Percentiles rank a stretch among this genome's conserved stretches.
phyloP scores from a whole-genome alignment of 23 red algal genomes.

The Rhodosorus marinus region DNA sequence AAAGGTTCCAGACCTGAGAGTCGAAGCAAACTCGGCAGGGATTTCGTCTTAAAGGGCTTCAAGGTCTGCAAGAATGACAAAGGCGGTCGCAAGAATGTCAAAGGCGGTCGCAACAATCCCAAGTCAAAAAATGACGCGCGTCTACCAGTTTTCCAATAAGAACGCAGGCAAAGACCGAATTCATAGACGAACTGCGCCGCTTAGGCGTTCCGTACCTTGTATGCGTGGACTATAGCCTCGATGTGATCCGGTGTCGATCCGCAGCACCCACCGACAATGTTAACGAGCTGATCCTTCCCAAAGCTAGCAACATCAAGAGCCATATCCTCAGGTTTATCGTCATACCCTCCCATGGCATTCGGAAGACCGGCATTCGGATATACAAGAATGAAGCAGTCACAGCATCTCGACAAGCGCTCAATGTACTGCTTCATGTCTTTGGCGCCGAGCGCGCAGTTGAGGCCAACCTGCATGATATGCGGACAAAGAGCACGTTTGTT shows the following conservation, averaged over 20 bases:
- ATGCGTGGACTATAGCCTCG: conserved; percentile 17
- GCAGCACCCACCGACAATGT: conserved; percentile 64
- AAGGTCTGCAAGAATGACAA: no score
- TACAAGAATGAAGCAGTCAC: conserved; percentile 52
- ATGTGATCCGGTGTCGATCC: conserved; percentile 47
- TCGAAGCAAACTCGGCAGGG: conserved; percentile 21
- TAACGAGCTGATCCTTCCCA: conserved; percentile 20
- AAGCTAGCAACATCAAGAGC: conserved; percentile 15
- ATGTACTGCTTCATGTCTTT: conserved; percentile 64
- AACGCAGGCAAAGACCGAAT: no score
- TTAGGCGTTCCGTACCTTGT: no score
- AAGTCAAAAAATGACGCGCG: no score
- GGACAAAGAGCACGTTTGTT: no score
- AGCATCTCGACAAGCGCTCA: conserved; percentile 30
- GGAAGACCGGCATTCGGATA: conserved; percentile 66
- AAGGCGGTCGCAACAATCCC: no score
- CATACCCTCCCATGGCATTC: conserved; percentile 70
- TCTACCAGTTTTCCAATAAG: no score
- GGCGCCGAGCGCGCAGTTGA: conserved; percentile 65
- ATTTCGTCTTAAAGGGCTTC: no score
- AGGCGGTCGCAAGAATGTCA: no score
- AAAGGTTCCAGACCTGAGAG: conserved; percentile 46
- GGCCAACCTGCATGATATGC: no score
- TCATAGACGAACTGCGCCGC: no score
- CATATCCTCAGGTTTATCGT: conserved; percentile 46